Conservation (phyloP, 2,329 filamentous ascomycete genomes). For the Metarhizium anisopliae region DNA sequence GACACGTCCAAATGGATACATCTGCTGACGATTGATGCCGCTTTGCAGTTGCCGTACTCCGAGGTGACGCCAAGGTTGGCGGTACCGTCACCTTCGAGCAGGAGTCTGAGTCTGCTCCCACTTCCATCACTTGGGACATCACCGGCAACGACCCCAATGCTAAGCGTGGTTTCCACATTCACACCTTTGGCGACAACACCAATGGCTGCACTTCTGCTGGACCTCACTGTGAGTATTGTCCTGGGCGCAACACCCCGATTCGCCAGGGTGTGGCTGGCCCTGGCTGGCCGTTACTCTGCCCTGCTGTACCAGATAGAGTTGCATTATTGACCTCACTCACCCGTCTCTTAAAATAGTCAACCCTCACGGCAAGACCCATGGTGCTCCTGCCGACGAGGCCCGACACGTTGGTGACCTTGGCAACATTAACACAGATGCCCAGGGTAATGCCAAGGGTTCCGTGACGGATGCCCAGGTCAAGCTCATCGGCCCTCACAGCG, state of each 20-base stretch:
- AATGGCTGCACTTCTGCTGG: conserved; percentile 98
- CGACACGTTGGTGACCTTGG: conserved; percentile 97
- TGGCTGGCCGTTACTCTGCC: no score
- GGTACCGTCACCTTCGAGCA: conserved; percentile 96
- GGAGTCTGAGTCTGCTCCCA: conserved; percentile 68
- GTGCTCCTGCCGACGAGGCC: conserved; percentile 69
- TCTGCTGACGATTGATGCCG: conserved; percentile 3
- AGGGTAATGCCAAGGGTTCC: conserved; percentile 82
- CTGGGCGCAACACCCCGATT: no score
- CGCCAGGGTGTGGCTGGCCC: no score
- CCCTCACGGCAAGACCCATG: conserved; percentile 87
- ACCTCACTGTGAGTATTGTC: conserved; percentile 71
- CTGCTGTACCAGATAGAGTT: no score
- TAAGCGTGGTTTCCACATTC: conserved; percentile 96
- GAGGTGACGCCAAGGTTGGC: conserved; percentile 92
- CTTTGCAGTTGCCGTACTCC: conserved; percentile 78
- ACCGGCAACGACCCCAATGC: conserved; percentile 88
- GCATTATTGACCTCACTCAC: not conserved
- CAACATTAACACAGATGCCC: conserved; percentile 90
- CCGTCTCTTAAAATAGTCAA: conserved; percentile 57
- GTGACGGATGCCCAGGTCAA: conserved; percentile 77
- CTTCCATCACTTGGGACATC: conserved; percentile 88
- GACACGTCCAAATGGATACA: not conserved
- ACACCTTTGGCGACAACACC: conserved; percentile 99
- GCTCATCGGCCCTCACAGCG: conserved; percentile 90